Conservation (phyloP, 108 stramenopile species). For the Skeletonema tropicum region DNA sequence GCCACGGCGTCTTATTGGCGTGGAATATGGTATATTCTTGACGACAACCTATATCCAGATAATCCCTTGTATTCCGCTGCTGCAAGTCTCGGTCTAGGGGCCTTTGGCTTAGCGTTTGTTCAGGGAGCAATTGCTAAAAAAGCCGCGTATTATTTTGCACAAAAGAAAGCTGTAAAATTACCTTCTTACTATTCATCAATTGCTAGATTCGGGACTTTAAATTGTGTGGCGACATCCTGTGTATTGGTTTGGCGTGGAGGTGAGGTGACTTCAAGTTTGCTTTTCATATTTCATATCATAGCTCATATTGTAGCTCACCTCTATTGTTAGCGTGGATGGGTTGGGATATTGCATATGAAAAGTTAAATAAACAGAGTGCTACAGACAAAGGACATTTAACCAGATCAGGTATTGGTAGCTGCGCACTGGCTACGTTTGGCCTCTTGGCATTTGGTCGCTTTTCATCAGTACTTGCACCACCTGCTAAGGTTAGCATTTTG, state of each 20-base stretch:
- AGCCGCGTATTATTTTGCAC: slow-evolving; percentile 26
- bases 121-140: slow-evolving; percentile 51
- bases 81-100: slow-evolving; percentile 18
- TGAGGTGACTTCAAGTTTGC: slow-evolving; percentile 50
- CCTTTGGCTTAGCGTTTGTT: slow-evolving; percentile 47
- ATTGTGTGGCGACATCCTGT: slow-evolving; percentile 58
- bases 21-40: slow-evolving; percentile 74
- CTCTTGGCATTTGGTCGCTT: slow-evolving; percentile 57
- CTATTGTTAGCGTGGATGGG: slow-evolving; percentile 21
- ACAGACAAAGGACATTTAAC: slow-evolving; percentile 34
- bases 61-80: slow-evolving; percentile 38
- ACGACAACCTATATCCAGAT: slow-evolving; percentile 68
- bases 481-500: slow-evolving; percentile 57
- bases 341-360: too few relatives aligned
- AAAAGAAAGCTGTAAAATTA: slow-evolving; percentile 19
- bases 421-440: slow-evolving; percentile 45
- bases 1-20: slow-evolving; percentile 58
- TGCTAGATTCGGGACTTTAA: slow-evolving; percentile 59
- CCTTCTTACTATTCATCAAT: slow-evolving; percentile 16
- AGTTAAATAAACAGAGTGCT: slow-evolving; percentile 36
- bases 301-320: not conserved
- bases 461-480: slow-evolving; percentile 68
- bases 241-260: slow-evolving; percentile 72
- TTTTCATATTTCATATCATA: not conserved
- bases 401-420: slow-evolving; percentile 53